phyloP scores from a whole-genome alignment of 345 rosid genomes.

The Acer saccharum region DNA sequence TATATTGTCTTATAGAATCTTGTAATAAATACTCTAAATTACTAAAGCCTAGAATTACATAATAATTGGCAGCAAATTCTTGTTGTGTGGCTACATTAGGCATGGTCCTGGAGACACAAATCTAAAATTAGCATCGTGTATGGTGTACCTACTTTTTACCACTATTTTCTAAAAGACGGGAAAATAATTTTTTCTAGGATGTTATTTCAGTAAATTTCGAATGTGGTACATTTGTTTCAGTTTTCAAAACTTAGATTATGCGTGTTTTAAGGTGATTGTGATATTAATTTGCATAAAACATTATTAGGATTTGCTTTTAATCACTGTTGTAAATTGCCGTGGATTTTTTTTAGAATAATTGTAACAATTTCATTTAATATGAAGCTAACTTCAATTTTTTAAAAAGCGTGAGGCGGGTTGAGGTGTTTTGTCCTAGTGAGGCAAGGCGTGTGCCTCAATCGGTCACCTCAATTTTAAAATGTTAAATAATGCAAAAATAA shows the following conservation, averaged over 20 bases:
- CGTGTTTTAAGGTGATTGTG: not conserved
- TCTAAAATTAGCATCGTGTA: not conserved
- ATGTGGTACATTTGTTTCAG: not conserved
- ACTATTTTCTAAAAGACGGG: not conserved
- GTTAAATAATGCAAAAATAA: no score
- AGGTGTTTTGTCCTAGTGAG: no score
- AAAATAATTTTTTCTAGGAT: not conserved
- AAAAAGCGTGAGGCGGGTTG: no score
- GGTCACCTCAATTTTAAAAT: no score
- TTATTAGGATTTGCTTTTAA: not conserved
- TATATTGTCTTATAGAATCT: not conserved
- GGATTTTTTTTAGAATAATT: not conserved
- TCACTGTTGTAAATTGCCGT: not conserved
- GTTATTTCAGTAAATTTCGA: not conserved
- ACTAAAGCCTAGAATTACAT: not conserved
- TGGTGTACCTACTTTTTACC: not conserved
- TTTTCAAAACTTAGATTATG: not conserved
- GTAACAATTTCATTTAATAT: not conserved
- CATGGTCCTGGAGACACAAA: not conserved
- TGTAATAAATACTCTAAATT: not conserved
- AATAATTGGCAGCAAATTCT: not conserved
- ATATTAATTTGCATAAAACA: not conserved
- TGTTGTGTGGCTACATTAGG: not conserved
- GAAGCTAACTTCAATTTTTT: not conserved
- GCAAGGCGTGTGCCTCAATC: no score